Evolutionary conservation across 768 basidiomycete species (phyloP).

Genomic region (Boletellus emodensis): DNA sequence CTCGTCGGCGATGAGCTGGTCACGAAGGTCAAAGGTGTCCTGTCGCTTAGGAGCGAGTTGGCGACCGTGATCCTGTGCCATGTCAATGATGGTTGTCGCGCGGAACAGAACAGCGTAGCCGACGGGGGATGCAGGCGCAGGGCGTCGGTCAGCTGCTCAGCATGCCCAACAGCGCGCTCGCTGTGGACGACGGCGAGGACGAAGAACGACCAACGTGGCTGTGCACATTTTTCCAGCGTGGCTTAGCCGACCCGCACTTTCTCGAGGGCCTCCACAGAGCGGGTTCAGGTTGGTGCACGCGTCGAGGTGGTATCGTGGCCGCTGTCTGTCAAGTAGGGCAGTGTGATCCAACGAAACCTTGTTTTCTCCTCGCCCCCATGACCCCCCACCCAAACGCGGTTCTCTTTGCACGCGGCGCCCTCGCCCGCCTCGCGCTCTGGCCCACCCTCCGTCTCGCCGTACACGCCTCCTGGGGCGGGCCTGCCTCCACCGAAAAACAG

Average conservation of each 20-base stretch:
- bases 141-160: neutral
- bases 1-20: slow-evolving; percentile 54
- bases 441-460: slow-evolving; percentile 83
- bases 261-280: too few species aligned
- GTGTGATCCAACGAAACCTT: too few species aligned
- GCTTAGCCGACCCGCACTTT: too few species aligned
- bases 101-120: neutral
- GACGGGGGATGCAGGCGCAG: too few species aligned
- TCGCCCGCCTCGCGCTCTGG: slow-evolving; percentile 82
- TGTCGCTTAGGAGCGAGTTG: slow-evolving; percentile 33
- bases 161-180: slow-evolving; percentile 21
- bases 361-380: neutral
- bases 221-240: slow-evolving; percentile 5
- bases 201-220: slow-evolving; percentile 13
- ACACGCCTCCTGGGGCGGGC: slow-evolving; percentile 83
- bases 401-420: slow-evolving; percentile 82
- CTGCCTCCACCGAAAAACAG: slow-evolving; percentile 64
- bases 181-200: slow-evolving; percentile 7
- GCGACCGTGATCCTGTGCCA: slow-evolving; percentile 29
- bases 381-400: too few species aligned
- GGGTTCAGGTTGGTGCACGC: too few species aligned
- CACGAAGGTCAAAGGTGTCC: slow-evolving; percentile 73
- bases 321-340: too few species aligned
- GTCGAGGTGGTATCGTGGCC: too few species aligned
- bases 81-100: slow-evolving; percentile 1